Conservation (phyloP, 2,329 filamentous ascomycete genomes). For the Geosmithia morbida region DNA sequence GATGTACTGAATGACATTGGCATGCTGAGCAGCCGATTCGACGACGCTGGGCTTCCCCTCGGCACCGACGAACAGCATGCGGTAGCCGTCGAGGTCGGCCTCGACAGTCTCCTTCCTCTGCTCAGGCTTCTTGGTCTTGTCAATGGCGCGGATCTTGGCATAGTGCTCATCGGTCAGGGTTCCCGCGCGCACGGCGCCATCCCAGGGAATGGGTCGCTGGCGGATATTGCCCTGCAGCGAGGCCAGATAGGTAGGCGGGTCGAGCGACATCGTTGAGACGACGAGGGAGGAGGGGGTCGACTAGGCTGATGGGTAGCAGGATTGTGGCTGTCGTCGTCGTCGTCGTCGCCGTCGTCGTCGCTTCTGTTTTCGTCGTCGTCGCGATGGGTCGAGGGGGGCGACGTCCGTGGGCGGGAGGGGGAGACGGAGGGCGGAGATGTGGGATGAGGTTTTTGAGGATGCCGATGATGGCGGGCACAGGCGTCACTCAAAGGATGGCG, state of each 20-base stretch:
- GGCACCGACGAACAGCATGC: slow-evolving; percentile 63
- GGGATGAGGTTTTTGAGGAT: slow-evolving; percentile 1
- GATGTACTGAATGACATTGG: slow-evolving; percentile 90
- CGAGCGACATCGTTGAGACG: slow-evolving; percentile 59
- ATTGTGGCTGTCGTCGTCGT: neutral
- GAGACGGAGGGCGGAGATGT: neutral
- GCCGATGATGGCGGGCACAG: slow-evolving; percentile 1
- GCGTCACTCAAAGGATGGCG: neutral
- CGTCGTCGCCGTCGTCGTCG: neutral
- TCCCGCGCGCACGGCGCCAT: slow-evolving; percentile 84
- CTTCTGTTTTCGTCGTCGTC: neutral
- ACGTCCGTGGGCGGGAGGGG: neutral
- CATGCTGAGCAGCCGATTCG: slow-evolving; percentile 70
- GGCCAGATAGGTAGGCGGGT: slow-evolving; percentile 71
- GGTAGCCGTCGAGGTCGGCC: slow-evolving; percentile 65
- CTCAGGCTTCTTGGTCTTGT: slow-evolving; percentile 81
- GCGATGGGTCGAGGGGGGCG: neutral
- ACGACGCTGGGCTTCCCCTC: slow-evolving; percentile 58
- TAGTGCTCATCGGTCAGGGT: slow-evolving; percentile 90
- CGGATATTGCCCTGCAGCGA: slow-evolving; percentile 96
- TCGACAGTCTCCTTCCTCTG: slow-evolving; percentile 75
- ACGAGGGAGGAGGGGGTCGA: slow-evolving; percentile 4
- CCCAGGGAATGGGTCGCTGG: slow-evolving; percentile 91
- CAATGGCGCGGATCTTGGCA: slow-evolving; percentile 89
- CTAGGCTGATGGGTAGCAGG: neutral